A percentile compares a stretch with the other conserved stretches of the same genome.
Evolutionary conservation across 441 rosid genomes (phyloP).

Genomic region (Pelargonium cotyledonis): DNA sequence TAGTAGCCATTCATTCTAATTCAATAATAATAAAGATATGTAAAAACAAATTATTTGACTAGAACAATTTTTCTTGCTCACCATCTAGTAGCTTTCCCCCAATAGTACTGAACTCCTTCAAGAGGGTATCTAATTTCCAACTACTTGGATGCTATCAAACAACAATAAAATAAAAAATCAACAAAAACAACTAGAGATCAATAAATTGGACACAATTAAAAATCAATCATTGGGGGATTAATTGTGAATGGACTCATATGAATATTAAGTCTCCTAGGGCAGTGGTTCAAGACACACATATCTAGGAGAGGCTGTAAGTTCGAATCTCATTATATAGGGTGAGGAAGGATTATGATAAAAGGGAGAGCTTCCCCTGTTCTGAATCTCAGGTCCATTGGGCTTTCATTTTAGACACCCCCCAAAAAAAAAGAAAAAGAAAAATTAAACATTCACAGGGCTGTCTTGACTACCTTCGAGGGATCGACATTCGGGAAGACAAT

Average conservation of each 20-base stretch:
- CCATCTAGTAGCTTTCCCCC: constrained; percentile 65
- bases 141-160: constrained; percentile 64
- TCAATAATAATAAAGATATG: constrained; percentile 13
- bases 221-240: constrained; percentile 1
- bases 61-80: constrained; percentile 27
- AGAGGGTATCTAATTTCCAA: constrained; percentile 70
- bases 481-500: constrained; percentile 57
- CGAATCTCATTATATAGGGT: too few relatives aligned
- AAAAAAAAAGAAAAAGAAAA: too few relatives aligned
- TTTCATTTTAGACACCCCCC: too few relatives aligned
- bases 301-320: too few relatives aligned
- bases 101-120: constrained; percentile 51
- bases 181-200: constrained; percentile 14
- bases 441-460: constrained; percentile 3
- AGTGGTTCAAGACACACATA: too few relatives aligned
- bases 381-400: too few relatives aligned
- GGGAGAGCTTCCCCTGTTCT: too few relatives aligned
- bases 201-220: constrained; percentile 7
- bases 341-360: too few relatives aligned
- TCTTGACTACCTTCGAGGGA: constrained; percentile 53
- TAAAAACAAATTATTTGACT: not conserved
- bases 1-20: constrained; percentile 10
- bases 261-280: too few relatives aligned
- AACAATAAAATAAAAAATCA: constrained; percentile 20
- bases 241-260: too few relatives aligned